A percentile compares a stretch with the other conserved stretches of the same genome.
Evolutionary conservation across 225 moss, liverwort and hornwort genomes (phyloP).

Genomic region (Ulota crispa): DNA sequence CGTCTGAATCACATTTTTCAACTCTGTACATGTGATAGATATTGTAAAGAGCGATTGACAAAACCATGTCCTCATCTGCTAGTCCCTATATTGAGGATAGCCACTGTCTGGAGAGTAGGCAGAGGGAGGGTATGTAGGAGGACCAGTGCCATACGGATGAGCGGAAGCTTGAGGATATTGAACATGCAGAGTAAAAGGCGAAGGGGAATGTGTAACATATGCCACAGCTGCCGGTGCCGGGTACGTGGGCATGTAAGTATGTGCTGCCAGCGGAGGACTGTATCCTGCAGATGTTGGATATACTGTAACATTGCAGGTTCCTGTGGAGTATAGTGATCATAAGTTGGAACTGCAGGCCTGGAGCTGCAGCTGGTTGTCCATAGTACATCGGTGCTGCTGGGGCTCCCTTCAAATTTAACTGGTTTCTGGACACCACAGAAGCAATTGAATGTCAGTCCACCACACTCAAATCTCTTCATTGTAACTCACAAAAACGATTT

Average conservation of each 20-base stretch:
- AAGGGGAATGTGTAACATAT: background rate
- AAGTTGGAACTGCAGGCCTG: slow-evolving; percentile 15
- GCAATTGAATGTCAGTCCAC: slow-evolving; percentile 13
- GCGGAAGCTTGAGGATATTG: slow-evolving; percentile 16
- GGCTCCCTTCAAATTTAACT: background rate
- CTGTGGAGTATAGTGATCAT: slow-evolving; percentile 23
- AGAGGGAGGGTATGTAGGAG: slow-evolving; percentile 27
- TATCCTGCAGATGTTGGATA: slow-evolving; percentile 35
- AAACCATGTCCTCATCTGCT: background rate
- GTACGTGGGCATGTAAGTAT: slow-evolving; percentile 4
- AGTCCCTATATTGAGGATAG: slow-evolving; percentile 15
- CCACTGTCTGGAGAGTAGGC: slow-evolving; percentile 2
- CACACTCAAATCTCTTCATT: background rate
- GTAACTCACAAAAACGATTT: background rate
- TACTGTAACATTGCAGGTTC: background rate
- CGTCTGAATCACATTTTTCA: background rate
- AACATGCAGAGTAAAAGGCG: background rate
- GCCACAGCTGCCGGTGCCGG: background rate
- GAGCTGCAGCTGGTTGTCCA: slow-evolving; percentile 26
- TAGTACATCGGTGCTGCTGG: background rate
- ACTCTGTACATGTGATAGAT: background rate
- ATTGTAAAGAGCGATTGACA: background rate
- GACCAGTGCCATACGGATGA: background rate
- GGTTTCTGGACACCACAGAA: slow-evolving; percentile 25
- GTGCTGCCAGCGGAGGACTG: slow-evolving; percentile 6